Evolutionary conservation across 2,329 filamentous ascomycete species (phyloP).

Genomic region (Penicillium sclerotiorum): DNA sequence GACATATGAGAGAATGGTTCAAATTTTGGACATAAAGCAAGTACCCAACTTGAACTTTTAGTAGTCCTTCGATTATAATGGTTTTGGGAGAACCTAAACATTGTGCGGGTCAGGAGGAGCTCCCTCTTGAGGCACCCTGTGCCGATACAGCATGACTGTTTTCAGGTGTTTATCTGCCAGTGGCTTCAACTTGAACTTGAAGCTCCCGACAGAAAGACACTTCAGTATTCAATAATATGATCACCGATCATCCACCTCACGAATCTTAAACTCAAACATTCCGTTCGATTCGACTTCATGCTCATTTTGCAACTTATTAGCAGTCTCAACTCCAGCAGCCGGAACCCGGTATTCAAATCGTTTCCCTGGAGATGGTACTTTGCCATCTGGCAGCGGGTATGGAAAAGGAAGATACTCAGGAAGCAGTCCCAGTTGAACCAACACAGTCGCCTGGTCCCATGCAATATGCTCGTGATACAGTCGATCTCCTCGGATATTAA

Average conservation of each 20-base stretch:
- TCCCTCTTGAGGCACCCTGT: too few relatives aligned
- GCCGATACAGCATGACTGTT: too few relatives aligned
- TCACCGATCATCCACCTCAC: conserved; percentile 28
- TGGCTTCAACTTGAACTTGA: too few relatives aligned
- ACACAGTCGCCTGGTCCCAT: conserved; percentile 67
- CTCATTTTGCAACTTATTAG: conserved; percentile 55
- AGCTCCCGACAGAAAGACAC: neutral
- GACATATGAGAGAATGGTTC: too few relatives aligned
- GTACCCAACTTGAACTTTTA: too few relatives aligned
- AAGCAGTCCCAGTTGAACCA: conserved; percentile 63
- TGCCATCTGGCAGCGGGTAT: conserved; percentile 51
- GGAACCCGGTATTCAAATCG: conserved; percentile 64
- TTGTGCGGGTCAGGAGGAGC: too few relatives aligned
- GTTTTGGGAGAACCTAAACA: too few relatives aligned
- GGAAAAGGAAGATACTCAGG: conserved; percentile 68
- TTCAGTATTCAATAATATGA: too few relatives aligned
- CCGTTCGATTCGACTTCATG: conserved; percentile 55
- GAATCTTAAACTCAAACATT: conserved; percentile 53
- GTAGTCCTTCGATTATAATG: too few relatives aligned
- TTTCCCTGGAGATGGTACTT: conserved; percentile 41
- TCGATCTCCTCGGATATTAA: conserved; percentile 67
- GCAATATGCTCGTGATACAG: conserved; percentile 70
- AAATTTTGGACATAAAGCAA: too few relatives aligned
- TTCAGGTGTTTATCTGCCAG: too few relatives aligned
- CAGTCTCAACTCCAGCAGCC: conserved; percentile 59